phyloP scores from a whole-genome alignment of 2,329 filamentous ascomycete genomes.

The Myotisia sp. region DNA sequence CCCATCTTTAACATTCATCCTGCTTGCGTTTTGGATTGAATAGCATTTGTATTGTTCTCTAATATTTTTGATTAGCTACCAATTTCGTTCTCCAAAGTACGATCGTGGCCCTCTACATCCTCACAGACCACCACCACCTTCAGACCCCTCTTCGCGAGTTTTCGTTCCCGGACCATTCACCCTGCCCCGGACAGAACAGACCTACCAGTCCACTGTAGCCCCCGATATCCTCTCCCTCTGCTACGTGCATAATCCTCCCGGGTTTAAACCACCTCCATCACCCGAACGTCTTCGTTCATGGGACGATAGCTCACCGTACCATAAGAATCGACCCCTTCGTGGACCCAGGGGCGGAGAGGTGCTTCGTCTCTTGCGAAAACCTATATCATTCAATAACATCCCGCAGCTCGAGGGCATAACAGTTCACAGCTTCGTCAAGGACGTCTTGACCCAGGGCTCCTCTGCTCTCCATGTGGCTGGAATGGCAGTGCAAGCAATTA shows the following conservation, averaged over 20 bases:
- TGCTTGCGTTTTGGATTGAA: not conserved
- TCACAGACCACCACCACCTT: conserved; percentile 72
- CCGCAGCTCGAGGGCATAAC: conserved; percentile 70
- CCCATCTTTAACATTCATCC: not conserved
- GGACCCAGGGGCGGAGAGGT: conserved; percentile 65
- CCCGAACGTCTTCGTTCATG: conserved; percentile 62
- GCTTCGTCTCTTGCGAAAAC: conserved; percentile 37
- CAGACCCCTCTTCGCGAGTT: conserved; percentile 73
- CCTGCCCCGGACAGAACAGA: conserved; percentile 73
- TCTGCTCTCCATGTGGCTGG: conserved; percentile 68
- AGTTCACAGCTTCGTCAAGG: conserved; percentile 60
- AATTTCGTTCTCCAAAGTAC: conserved; percentile 88
- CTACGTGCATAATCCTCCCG: conserved; percentile 75
- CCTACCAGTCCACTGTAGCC: conserved; percentile 73
- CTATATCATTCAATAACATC: conserved; percentile 65
- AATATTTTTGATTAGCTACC: conserved; percentile 60
- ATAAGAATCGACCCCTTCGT: conserved; percentile 74
- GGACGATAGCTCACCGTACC: conserved; percentile 86
- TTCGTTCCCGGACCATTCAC: conserved; percentile 88
- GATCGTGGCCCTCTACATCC: conserved; percentile 87
- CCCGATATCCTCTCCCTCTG: conserved; percentile 77
- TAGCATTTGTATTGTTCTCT: not conserved
- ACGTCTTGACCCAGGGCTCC: conserved; percentile 53
- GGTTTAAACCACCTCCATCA: conserved; percentile 45
- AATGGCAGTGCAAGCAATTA: conserved; percentile 73